Evolutionary conservation across 257 asterid genomes (phyloP), one percentile per base, ranked within the genome.

Genomic region (Jaltomata sinuosa): DNA sequence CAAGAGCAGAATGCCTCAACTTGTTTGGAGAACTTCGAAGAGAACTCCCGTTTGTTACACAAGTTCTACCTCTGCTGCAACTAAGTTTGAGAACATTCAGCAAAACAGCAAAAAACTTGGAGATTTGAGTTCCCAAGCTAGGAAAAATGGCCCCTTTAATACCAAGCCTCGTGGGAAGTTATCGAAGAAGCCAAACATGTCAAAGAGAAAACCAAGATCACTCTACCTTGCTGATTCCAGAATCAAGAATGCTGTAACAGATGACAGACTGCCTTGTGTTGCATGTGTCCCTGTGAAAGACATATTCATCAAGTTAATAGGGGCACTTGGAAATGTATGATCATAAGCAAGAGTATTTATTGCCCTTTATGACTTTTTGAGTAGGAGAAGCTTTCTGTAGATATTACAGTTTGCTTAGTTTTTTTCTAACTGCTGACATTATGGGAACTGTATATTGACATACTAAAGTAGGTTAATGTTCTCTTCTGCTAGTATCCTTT

Each of bases 21-120:
- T 89, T 76, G 89, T 85, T 81, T 94, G 97, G 98, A 90, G 71
- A 86, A 93, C 89, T 14, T 87, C 89, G 2, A 92, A 67, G 79
- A 90, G 97, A 86, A 91, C 93, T 74, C 92, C 93, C 3, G 94
- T 92, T 15, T 88, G 91, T 49, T 93, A 93, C 78, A 50, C 89
- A 25, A 85, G 61, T 64, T 64, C 84, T 55, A 72, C 47, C 36
- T 80, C 87, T 53, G 80, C 88, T 54, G 45, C 85, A 59, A 19
- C 83, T 21, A 71, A 83, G 84, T 59, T 61, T 57, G 72, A 22
- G 71, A 49, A 76, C 31, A 40, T 42, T 81, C 72, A 47, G 84
- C 72, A 18, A 40, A 83, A 71, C 59, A 22, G 83, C 84, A 72
- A 79, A 77, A 61, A 22, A 52, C 42, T 8, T 25, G 45, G 79